Evolutionary conservation across 2,329 filamentous ascomycete species (phyloP).

Genomic region (Xylaria hypoxylon): DNA sequence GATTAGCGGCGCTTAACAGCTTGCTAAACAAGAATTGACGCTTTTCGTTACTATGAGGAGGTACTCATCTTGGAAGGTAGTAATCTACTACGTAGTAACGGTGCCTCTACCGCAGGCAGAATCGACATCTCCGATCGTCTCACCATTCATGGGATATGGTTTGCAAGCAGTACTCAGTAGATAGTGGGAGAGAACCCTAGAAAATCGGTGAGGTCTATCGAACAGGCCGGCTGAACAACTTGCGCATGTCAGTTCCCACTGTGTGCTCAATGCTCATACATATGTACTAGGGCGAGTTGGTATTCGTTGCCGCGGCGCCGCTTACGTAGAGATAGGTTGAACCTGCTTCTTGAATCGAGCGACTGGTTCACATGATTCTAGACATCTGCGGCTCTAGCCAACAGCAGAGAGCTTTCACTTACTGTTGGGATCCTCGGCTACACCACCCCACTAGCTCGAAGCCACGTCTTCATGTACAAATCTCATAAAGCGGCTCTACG

Average conservation of each 20-base stretch:
- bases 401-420: constrained; percentile 16
- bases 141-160: not conserved
- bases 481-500: constrained; percentile 2
- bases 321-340: constrained; percentile 4
- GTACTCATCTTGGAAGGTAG: constrained; percentile 34
- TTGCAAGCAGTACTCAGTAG: too few species aligned
- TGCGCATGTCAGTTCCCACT: not conserved
- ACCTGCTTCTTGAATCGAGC: constrained; percentile 3
- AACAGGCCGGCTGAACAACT: constrained; percentile 26
- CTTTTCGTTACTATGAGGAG: not conserved
- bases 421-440: not conserved
- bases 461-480: constrained; percentile 20
- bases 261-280: constrained; percentile 1
- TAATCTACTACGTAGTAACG: constrained; percentile 13
- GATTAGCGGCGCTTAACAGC: constrained; percentile 30
- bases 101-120: not conserved
- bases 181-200: not conserved
- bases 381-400: constrained; percentile 26
- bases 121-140: constrained; percentile 3
- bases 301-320: constrained; percentile 9
- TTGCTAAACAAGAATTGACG: not conserved
- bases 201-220: constrained; percentile 24
- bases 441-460: constrained; percentile 11
- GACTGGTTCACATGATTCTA: constrained; percentile 33
- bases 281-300: constrained; percentile 9